Conservation (phyloP, 1,284 basidiomycete species). For the Cryptococcus amylolentus region DNA sequence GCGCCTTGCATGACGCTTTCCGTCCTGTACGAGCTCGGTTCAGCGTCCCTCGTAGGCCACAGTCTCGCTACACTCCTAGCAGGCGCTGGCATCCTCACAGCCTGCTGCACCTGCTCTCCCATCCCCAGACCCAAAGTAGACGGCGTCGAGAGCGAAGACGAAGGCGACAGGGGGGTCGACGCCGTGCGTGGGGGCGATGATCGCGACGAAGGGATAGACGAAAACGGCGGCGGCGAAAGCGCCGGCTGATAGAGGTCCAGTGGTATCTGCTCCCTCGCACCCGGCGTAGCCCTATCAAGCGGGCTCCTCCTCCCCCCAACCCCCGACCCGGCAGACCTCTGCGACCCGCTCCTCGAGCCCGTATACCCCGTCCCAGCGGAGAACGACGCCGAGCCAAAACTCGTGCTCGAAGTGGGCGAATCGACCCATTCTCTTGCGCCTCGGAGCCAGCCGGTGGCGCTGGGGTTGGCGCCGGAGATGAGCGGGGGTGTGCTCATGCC, state of each 20-base stretch:
- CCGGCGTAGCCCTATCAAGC: no score
- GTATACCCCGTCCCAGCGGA: no score
- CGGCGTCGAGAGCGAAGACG: background rate
- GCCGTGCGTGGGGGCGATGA: background rate
- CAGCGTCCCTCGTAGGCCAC: slow-evolving; percentile 15
- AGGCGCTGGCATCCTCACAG: background rate
- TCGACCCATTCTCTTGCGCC: background rate
- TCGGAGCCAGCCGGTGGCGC: slow-evolving; percentile 3
- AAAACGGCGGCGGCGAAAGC: no score
- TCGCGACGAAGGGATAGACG: background rate
- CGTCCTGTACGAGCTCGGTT: slow-evolving; percentile 2
- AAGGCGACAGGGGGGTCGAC: background rate
- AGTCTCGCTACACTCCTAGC: slow-evolving; percentile 13
- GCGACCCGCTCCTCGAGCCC: no score
- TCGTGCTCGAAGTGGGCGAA: no score
- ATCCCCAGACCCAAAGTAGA: background rate
- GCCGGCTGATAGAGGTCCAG: no score
- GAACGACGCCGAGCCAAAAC: no score
- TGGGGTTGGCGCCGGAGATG: slow-evolving; percentile 7
- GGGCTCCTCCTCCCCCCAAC: no score
- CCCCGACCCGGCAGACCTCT: no score
- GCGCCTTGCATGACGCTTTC: background rate
- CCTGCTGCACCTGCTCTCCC: background rate
- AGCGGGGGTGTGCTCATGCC: slow-evolving; percentile 8
- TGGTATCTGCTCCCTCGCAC: no score